These are phyloP conservation scores for Sporisorium reilianum DNA, from an alignment of 1,284 basidiomycete genomes.

Conservation along the genomic window DNA sequence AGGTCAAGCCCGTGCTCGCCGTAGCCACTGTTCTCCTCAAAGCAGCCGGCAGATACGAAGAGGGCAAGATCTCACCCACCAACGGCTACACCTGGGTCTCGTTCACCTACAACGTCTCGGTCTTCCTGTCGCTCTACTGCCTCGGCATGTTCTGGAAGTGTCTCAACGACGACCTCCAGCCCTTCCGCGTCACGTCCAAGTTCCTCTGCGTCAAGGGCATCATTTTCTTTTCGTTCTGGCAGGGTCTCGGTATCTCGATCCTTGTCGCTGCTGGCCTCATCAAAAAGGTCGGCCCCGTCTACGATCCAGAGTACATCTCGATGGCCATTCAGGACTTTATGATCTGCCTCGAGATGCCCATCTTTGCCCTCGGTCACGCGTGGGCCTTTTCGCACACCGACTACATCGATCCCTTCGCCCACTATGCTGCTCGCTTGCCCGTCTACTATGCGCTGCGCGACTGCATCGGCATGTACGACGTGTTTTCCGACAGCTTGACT, in stretches of 20 bases:
- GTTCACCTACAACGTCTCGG: constrained; percentile 76
- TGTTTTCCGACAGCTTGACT: constrained; percentile 84
- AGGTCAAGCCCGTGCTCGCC: constrained; percentile 92
- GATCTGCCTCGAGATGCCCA: constrained; percentile 96
- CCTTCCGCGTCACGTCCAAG: constrained; percentile 65
- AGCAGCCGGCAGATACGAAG: constrained; percentile 85
- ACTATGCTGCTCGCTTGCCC: constrained; percentile 60
- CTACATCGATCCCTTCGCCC: constrained; percentile 57
- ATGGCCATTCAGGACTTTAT: constrained; percentile 65
- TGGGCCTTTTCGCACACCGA: constrained; percentile 77
- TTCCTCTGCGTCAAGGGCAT: constrained; percentile 95
- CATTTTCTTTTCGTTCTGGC: constrained; percentile 98
- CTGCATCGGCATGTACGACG: constrained; percentile 79
- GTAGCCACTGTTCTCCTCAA: constrained; percentile 87
- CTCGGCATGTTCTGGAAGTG: constrained; percentile 67
- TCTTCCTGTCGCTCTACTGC: constrained; percentile 71
- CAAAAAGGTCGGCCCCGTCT: constrained; percentile 79
- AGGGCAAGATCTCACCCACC: constrained; percentile 82
- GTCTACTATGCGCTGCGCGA: constrained; percentile 81
- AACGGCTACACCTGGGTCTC: constrained; percentile 80
- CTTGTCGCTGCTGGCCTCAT: constrained; percentile 86
- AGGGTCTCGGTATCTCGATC: constrained; percentile 83
- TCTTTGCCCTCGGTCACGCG: constrained; percentile 93
- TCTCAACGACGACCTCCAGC: constrained; percentile 59
- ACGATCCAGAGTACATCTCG: constrained; percentile 77